A percentile compares a stretch with the other conserved stretches of the same genome.
Conservation (phyloP, 495 filamentous ascomycete genomes). For the Lasiosphaeria hispida region DNA sequence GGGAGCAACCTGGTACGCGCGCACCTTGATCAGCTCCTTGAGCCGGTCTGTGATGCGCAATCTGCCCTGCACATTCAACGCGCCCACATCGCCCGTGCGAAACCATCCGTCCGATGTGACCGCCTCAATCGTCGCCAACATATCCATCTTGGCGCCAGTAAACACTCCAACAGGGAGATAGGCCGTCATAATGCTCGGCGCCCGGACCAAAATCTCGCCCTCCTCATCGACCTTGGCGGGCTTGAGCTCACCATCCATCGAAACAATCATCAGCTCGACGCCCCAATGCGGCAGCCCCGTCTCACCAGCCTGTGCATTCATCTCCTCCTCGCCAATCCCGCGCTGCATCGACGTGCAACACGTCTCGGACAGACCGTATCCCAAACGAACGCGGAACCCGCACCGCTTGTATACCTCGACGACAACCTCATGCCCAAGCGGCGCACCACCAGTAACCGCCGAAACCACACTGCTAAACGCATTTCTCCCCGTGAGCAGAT, state of each 20-base stretch:
- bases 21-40: constrained; percentile 78
- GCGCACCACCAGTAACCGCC: constrained; percentile 57
- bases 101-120: constrained; percentile 61
- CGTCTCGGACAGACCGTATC: constrained; percentile 70
- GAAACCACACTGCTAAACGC: constrained; percentile 24
- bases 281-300: constrained; percentile 54
- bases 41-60: constrained; percentile 72
- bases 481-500: constrained; percentile 36
- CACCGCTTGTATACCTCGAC: constrained; percentile 58
- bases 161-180: constrained; percentile 39
- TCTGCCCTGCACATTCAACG: constrained; percentile 56
- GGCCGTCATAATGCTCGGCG: constrained; percentile 58
- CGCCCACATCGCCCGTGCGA: constrained; percentile 66
- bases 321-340: constrained; percentile 50
- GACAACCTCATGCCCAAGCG: constrained; percentile 61
- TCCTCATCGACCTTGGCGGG: constrained; percentile 48
- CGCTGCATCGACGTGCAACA: constrained; percentile 62
- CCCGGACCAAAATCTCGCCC: constrained; percentile 60
- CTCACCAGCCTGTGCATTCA: constrained; percentile 58
- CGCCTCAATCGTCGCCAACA: constrained; percentile 55
- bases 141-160: constrained; percentile 16
- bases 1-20: constrained; percentile 67
- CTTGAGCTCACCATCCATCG: constrained; percentile 36
- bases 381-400: constrained; percentile 66
- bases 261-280: constrained; percentile 58